Evolutionary conservation across 768 basidiomycete genomes (phyloP).

Genomic region (Russula sp.): DNA sequence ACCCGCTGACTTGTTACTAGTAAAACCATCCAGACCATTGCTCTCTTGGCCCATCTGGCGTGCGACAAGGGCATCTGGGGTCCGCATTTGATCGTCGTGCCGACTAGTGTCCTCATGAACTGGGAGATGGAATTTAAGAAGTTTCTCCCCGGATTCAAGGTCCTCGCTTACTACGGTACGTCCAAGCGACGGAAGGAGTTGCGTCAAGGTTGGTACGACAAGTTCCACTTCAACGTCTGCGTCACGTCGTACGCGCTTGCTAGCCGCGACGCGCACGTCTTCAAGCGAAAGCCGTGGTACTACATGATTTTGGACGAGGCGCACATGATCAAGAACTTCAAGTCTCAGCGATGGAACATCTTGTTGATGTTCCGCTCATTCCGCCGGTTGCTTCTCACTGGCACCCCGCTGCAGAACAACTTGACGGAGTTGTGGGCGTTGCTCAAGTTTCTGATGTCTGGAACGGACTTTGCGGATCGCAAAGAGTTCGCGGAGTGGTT

Average conservation of each 20-base stretch:
- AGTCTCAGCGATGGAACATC: constrained; percentile 89
- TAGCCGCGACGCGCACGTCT: constrained; percentile 84
- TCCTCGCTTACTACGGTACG: constrained; percentile 85
- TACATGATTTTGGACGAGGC: constrained; percentile 97
- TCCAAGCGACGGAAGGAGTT: constrained; percentile 86
- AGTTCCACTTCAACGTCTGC: constrained; percentile 87
- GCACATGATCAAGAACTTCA: constrained; percentile 97
- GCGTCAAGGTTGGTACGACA: constrained; percentile 86
- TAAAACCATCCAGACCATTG: constrained; percentile 95
- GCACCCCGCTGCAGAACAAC: constrained; percentile 96
- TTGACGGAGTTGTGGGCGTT: constrained; percentile 94
- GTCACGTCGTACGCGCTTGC: constrained; percentile 92
- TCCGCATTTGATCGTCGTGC: constrained; percentile 87
- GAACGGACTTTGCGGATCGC: constrained; percentile 81
- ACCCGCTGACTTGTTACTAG: constrained; percentile 36
- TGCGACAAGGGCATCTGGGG: constrained; percentile 90
- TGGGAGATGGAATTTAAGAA: constrained; percentile 99
- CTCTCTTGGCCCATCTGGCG: constrained; percentile 87
- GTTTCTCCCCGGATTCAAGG: constrained; percentile 83
- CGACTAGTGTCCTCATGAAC: constrained; percentile 89
- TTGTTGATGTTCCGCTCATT: constrained; percentile 83
- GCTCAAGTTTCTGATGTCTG: constrained; percentile 90
- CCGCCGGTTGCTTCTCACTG: constrained; percentile 84
- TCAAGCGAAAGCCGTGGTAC: constrained; percentile 91
- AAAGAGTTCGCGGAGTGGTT: constrained; percentile 97